Evolutionary conservation across 768 basidiomycete genomes (phyloP).

Genomic region (Amanita brunnescens): DNA sequence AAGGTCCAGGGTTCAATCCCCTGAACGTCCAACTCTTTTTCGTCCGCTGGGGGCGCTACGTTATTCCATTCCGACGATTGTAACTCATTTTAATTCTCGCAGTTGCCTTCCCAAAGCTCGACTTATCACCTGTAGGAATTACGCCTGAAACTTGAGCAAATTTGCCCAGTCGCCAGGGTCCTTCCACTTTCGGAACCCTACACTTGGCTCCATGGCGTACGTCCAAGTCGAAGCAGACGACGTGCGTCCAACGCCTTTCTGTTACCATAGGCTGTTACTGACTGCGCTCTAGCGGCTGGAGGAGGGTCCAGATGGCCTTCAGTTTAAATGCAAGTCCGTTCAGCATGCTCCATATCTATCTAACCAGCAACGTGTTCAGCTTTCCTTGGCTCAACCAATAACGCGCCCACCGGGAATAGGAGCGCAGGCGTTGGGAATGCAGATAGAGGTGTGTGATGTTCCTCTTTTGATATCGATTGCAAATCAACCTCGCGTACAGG

Average conservation of each 20-base stretch:
- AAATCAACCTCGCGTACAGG: constrained; percentile 29
- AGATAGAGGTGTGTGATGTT: constrained; percentile 32
- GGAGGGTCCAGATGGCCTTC: constrained; percentile 60
- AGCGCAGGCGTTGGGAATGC: constrained; percentile 38
- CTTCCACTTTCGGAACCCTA: neutral
- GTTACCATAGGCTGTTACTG: neutral
- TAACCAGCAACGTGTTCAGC: constrained; percentile 28
- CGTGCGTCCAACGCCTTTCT: constrained; percentile 26
- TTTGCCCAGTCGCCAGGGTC: constrained; percentile 18
- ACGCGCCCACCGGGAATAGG: constrained; percentile 20
- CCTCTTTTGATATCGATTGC: neutral
- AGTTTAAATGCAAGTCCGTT: constrained; percentile 54
- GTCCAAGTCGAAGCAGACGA: constrained; percentile 67
- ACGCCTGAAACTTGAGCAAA: too few relatives aligned
- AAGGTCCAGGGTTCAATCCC: constrained; percentile 36
- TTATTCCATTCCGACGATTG: too few relatives aligned
- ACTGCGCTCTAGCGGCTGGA: constrained; percentile 37
- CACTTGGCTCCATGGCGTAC: constrained; percentile 45
- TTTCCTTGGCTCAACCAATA: constrained; percentile 42
- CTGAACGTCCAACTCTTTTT: constrained; percentile 24
- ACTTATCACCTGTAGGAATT: too few relatives aligned
- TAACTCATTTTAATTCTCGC: too few relatives aligned
- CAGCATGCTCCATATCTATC: neutral
- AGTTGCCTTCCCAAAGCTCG: too few relatives aligned
- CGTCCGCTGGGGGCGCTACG: too few relatives aligned